Evolutionary conservation across 1,284 basidiomycete genomes (phyloP).

Genomic region (Austroboletus olivaceoglutinosus): DNA sequence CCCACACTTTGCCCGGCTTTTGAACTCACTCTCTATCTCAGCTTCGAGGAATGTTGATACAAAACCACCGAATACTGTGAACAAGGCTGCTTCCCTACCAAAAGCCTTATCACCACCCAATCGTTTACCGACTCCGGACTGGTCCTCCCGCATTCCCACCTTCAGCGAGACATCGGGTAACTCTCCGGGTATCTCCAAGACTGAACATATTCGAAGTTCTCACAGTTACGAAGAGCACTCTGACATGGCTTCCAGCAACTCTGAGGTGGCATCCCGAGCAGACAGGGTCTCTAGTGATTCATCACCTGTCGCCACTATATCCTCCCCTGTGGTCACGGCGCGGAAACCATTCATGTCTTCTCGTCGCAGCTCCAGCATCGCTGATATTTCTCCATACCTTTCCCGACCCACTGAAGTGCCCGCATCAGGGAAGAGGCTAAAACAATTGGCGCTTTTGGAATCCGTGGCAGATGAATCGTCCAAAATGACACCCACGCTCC

Average conservation of each 20-base stretch:
- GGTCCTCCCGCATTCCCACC: slow-evolving; percentile 34
- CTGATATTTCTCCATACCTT: slow-evolving; percentile 66
- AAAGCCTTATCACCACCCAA: slow-evolving; percentile 7
- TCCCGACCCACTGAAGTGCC: slow-evolving; percentile 48
- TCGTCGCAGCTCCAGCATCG: slow-evolving; percentile 42
- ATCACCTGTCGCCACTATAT: slow-evolving; percentile 11
- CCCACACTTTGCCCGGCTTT: slow-evolving; percentile 67
- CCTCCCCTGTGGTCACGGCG: slow-evolving; percentile 7
- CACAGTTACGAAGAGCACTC: slow-evolving; percentile 16
- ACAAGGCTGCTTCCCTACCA: slow-evolving; percentile 7
- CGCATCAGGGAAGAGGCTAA: slow-evolving; percentile 58
- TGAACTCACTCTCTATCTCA: slow-evolving; percentile 62
- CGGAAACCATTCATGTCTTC: slow-evolving; percentile 29
- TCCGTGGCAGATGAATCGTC: slow-evolving; percentile 70
- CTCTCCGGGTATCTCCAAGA: slow-evolving; percentile 7
- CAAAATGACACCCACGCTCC: slow-evolving; percentile 50
- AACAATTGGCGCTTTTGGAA: slow-evolving; percentile 73
- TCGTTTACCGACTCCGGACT: slow-evolving; percentile 28
- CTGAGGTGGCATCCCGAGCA: slow-evolving; percentile 25
- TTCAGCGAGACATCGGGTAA: slow-evolving; percentile 13
- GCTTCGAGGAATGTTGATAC: slow-evolving; percentile 38
- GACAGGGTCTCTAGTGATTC: slow-evolving; percentile 6
- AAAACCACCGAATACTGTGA: slow-evolving; percentile 4
- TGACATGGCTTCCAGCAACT: slow-evolving; percentile 8
- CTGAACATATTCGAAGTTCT: slow-evolving; percentile 3